phyloP scores from a whole-genome alignment of 768 basidiomycete species.

The Hygrophoropsis aurantiaca region DNA sequence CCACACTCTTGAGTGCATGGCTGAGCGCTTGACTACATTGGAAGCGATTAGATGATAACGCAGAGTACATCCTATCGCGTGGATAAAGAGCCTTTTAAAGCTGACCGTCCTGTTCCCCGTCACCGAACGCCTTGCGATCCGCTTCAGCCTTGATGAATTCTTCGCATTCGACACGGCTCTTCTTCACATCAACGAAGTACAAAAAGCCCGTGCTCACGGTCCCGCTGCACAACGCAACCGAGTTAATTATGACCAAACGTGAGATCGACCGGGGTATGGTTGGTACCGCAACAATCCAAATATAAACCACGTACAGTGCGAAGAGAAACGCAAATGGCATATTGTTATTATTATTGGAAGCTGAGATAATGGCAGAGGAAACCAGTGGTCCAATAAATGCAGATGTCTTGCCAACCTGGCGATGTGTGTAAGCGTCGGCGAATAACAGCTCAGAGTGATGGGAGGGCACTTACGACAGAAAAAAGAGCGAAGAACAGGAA shows the following conservation, averaged over 20 bases:
- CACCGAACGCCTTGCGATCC: conserved; percentile 35
- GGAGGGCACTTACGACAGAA: conserved; percentile 49
- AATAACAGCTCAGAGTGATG: not conserved
- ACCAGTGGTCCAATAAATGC: conserved; percentile 77
- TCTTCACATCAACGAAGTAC: conserved; percentile 61
- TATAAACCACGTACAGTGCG: conserved; percentile 48
- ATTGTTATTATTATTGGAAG: conserved; percentile 65
- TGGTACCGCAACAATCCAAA: not conserved
- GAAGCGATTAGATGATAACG: no score
- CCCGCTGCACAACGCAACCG: no score
- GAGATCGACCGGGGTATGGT: not conserved
- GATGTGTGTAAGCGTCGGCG: not conserved
- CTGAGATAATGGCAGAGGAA: conserved; percentile 72
- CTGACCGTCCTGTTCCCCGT: no score
- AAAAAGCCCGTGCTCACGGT: conserved; percentile 49
- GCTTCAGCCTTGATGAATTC: conserved; percentile 60
- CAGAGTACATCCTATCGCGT: no score
- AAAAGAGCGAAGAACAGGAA: conserved; percentile 77
- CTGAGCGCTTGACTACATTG: no score
- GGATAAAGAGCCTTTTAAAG: not conserved
- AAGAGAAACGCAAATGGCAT: conserved; percentile 79
- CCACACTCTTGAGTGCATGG: no score
- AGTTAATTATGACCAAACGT: not conserved
- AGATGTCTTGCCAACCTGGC: conserved; percentile 69
- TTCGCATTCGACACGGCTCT: conserved; percentile 63